Evolutionary conservation across 176 grass and related monocot genomes (phyloP).

Genomic region (Musa itinerans): DNA sequence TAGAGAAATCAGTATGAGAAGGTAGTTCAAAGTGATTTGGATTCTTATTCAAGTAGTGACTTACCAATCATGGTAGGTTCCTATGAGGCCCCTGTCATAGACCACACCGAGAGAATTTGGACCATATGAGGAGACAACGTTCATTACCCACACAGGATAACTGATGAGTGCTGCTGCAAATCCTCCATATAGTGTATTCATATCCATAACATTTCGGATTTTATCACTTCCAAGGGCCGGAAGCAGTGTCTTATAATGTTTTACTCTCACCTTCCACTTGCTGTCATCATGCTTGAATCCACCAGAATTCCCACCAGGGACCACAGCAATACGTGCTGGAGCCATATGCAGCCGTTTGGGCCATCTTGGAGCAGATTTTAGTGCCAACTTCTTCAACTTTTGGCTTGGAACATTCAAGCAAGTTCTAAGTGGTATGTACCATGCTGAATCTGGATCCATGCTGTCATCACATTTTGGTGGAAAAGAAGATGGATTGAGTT

Average conservation of each 20-base stretch:
- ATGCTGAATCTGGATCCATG: constrained; percentile 66
- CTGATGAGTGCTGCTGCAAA: constrained; percentile 51
- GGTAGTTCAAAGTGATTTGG: neutral
- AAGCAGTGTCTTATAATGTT: constrained; percentile 62
- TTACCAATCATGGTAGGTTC: constrained; percentile 86
- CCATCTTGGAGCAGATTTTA: constrained; percentile 62
- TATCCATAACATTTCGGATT: constrained; percentile 87
- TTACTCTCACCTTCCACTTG: constrained; percentile 60
- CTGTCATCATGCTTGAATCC: constrained; percentile 68
- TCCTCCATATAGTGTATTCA: constrained; percentile 78
- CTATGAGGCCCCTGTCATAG: constrained; percentile 88
- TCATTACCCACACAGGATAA: constrained; percentile 93
- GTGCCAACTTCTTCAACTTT: constrained; percentile 36
- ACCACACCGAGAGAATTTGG: constrained; percentile 65
- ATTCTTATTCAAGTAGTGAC: neutral
- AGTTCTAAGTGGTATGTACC: constrained; percentile 79
- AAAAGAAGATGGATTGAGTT: constrained; percentile 46
- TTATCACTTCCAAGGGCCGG: constrained; percentile 62
- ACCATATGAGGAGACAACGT: constrained; percentile 73
- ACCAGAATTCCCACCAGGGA: constrained; percentile 54
- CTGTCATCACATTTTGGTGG: constrained; percentile 90
- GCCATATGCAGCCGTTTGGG: constrained; percentile 51
- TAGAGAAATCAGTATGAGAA: neutral
- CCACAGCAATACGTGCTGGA: constrained; percentile 49
- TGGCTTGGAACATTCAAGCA: constrained; percentile 54